A percentile compares a stretch with the other conserved stretches of the same genome.
Evolutionary conservation across 495 filamentous ascomycete genomes (phyloP).

Genomic region (Aspergillus conjunctus): DNA sequence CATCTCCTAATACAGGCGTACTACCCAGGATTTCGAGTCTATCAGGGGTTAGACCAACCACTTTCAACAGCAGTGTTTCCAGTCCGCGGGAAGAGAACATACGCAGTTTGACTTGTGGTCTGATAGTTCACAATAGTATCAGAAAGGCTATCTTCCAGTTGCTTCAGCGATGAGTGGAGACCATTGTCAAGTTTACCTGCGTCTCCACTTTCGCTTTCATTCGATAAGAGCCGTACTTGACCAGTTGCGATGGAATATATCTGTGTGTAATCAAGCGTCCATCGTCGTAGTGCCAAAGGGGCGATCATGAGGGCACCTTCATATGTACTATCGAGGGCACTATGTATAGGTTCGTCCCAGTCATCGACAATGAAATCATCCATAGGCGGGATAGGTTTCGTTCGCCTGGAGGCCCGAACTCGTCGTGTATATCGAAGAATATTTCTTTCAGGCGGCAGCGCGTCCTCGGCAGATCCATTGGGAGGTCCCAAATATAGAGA

Average conservation of each 20-base stretch:
- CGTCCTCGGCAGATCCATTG: conserved; percentile 13
- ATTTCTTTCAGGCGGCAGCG: conserved; percentile 16
- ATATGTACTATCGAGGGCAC: conserved; percentile 6
- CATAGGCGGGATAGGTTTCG: conserved; percentile 6
- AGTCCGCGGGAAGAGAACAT: conserved; percentile 4
- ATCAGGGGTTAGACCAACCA: conserved; percentile 7
- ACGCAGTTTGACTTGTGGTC: conserved; percentile 29
- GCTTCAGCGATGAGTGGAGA: conserved; percentile 25
- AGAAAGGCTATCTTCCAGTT: conserved; percentile 19
- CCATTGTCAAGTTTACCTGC: conserved; percentile 5
- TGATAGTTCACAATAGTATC: neutral
- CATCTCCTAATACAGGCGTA: conserved; percentile 33
- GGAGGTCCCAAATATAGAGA: conserved; percentile 31
- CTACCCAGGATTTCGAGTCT: conserved; percentile 36
- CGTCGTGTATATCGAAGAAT: conserved; percentile 31
- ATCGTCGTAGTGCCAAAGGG: conserved; percentile 24
- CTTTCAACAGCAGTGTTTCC: neutral
- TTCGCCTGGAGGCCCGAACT: conserved; percentile 15
- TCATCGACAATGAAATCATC: conserved; percentile 44
- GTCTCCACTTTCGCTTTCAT: conserved; percentile 3
- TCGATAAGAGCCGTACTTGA: conserved; percentile 6
- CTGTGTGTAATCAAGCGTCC: conserved; percentile 37
- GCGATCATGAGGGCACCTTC: conserved; percentile 12
- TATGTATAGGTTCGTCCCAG: conserved; percentile 35
- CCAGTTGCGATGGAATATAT: conserved; percentile 34